Percentiles rank a stretch among this genome's conserved stretches.
These are phyloP conservation scores for Sporothrix schenckii DNA, from an alignment of 2,329 filamentous ascomycete species.

Conservation along the genomic window DNA sequence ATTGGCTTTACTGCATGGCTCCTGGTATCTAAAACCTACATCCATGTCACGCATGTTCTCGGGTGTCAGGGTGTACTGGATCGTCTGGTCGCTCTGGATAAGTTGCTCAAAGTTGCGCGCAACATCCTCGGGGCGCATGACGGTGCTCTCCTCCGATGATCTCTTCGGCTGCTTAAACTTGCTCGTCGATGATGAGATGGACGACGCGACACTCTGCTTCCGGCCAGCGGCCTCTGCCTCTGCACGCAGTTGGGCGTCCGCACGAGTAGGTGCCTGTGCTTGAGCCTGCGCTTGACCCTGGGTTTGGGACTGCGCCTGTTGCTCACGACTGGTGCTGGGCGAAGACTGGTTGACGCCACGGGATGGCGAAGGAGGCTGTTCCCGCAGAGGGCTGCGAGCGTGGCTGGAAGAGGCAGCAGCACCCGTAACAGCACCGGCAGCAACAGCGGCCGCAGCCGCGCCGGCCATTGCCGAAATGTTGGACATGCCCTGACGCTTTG, in stretches of 20 bases:
- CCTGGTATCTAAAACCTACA: slow-evolving; percentile 52
- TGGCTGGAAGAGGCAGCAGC: slow-evolving; percentile 39
- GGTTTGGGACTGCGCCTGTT: neutral
- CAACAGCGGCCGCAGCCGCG: slow-evolving; percentile 41
- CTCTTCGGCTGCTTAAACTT: slow-evolving; percentile 56
- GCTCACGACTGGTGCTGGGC: slow-evolving; percentile 23
- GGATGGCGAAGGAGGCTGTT: slow-evolving; percentile 25
- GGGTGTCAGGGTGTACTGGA: slow-evolving; percentile 80
- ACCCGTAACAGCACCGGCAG: neutral
- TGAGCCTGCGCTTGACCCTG: slow-evolving; percentile 38
- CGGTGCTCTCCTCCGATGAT: slow-evolving; percentile 61
- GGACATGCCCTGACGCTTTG: slow-evolving; percentile 29
- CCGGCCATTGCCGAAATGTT: neutral
- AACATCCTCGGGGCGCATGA: slow-evolving; percentile 58
- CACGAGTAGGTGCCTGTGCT: slow-evolving; percentile 9
- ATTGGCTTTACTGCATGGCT: neutral
- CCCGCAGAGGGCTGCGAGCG: slow-evolving; percentile 2
- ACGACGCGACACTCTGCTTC: slow-evolving; percentile 53
- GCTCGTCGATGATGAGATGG: slow-evolving; percentile 53
- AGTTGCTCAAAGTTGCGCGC: slow-evolving; percentile 74
- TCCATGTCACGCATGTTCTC: slow-evolving; percentile 77
- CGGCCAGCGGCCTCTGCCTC: slow-evolving; percentile 37
- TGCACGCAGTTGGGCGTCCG: slow-evolving; percentile 24
- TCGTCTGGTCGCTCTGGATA: slow-evolving; percentile 79
- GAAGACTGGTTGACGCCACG: slow-evolving; percentile 6